Percentiles rank a stretch among this genome's conserved stretches.
These are phyloP conservation scores for Kwoniella botswanensis DNA, from an alignment of 768 basidiomycete genomes.

Conservation along the genomic window DNA sequence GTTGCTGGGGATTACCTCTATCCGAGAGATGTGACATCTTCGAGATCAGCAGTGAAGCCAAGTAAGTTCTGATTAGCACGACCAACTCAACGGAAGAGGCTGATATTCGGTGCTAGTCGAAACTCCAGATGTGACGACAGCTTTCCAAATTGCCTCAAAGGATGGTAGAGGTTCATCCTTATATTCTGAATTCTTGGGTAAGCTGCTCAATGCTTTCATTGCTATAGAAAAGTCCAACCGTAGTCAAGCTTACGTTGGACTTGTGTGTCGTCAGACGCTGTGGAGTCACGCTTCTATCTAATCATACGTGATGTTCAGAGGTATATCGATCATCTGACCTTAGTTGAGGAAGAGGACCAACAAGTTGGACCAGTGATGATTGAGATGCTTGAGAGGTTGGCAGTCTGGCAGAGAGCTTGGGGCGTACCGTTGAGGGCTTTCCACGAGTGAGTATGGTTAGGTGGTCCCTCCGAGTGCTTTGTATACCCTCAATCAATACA, in stretches of 20 bases:
- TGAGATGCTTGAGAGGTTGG: conserved; percentile 48
- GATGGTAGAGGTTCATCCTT: conserved; percentile 19
- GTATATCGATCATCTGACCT: conserved; percentile 38
- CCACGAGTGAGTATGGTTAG: conserved; percentile 35
- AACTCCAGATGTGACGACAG: conserved; percentile 37
- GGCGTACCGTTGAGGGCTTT: conserved; percentile 43
- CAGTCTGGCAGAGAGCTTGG: conserved; percentile 52
- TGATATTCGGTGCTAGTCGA: conserved; percentile 24
- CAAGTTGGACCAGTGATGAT: conserved; percentile 33
- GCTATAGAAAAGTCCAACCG: neutral
- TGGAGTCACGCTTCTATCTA: conserved; percentile 42
- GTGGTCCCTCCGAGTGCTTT: too few species aligned
- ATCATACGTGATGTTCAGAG: conserved; percentile 43
- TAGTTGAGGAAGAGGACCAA: conserved; percentile 6
- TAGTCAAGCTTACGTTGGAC: neutral
- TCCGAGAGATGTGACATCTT: conserved; percentile 35
- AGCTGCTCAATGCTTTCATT: neutral
- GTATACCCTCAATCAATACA: neutral
- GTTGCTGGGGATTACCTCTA: conserved; percentile 30
- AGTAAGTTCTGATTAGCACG: conserved; percentile 14
- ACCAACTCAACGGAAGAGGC: too few species aligned
- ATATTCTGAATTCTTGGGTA: conserved; percentile 44
- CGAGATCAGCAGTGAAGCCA: conserved; percentile 26
- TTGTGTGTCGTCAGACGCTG: conserved; percentile 28
- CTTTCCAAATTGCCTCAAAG: conserved; percentile 26